phyloP scores from a whole-genome alignment of 805 yeast species.

The Lipomyces anomalus region DNA sequence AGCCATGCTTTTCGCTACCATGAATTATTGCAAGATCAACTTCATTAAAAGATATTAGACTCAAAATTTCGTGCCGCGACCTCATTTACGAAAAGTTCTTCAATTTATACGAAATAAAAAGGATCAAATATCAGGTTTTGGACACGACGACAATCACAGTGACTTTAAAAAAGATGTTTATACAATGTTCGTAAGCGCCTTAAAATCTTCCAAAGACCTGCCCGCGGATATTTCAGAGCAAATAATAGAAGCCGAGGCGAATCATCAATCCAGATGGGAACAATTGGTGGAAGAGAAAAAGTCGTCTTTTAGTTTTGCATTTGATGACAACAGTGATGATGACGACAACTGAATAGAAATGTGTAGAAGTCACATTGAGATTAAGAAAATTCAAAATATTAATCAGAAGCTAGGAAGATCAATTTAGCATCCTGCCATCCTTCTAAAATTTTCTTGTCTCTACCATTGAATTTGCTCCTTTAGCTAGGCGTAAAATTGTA shows the following conservation, averaged over 20 bases:
- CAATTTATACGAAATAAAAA: slow-evolving; percentile 60
- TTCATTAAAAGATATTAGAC: no score
- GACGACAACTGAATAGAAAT: slow-evolving; percentile 11
- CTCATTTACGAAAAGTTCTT: slow-evolving; percentile 54
- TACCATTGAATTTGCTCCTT: background rate
- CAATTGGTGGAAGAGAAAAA: slow-evolving; percentile 33
- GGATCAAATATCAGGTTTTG: slow-evolving; percentile 74
- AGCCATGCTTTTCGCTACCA: background rate
- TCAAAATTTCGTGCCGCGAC: slow-evolving; percentile 74
- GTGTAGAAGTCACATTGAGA: slow-evolving; percentile 2
- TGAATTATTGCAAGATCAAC: no score
- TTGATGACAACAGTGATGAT: slow-evolving; percentile 17
- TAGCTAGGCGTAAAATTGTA: slow-evolving; percentile 43
- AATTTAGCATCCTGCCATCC: background rate
- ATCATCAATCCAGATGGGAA: slow-evolving; percentile 44
- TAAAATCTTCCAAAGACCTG: slow-evolving; percentile 8
- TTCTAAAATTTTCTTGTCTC: slow-evolving; percentile 1
- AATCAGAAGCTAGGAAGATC: background rate
- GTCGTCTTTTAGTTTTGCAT: slow-evolving; percentile 37
- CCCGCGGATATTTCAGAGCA: slow-evolving; percentile 29
- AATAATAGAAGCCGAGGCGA: slow-evolving; percentile 20
- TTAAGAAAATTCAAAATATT: background rate
- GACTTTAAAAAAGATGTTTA: slow-evolving; percentile 53
- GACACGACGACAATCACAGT: slow-evolving; percentile 28
- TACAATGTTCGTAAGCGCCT: slow-evolving; percentile 40